These are phyloP conservation scores for Pseudocercospora pini-densiflorae DNA, from an alignment of 2,329 filamentous ascomycete genomes.

Conservation along the genomic window DNA sequence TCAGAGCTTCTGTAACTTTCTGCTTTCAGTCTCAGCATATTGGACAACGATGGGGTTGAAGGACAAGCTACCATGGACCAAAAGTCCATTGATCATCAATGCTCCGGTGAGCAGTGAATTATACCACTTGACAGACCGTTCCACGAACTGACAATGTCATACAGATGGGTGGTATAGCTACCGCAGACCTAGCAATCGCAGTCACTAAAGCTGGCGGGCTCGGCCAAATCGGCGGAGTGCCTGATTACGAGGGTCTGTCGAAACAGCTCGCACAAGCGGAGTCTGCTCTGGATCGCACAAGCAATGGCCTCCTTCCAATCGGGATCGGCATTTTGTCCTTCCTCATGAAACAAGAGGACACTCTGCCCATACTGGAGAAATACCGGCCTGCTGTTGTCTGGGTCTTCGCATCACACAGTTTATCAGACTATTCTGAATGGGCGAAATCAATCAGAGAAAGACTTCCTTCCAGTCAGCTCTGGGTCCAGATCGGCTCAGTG, in stretches of 20 bases:
- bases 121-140: background rate
- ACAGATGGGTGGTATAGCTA: slow-evolving; percentile 53
- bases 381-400: slow-evolving; percentile 66
- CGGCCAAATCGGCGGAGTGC: slow-evolving; percentile 50
- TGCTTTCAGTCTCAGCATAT: background rate
- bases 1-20: background rate
- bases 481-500: slow-evolving; percentile 67
- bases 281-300: slow-evolving; percentile 9
- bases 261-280: slow-evolving; percentile 26
- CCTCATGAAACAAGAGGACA: slow-evolving; percentile 42
- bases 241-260: slow-evolving; percentile 27
- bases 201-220: slow-evolving; percentile 59
- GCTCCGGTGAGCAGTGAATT: slow-evolving; percentile 23
- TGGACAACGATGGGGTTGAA: slow-evolving; percentile 6
- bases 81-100: slow-evolving; percentile 28
- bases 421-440: slow-evolving; percentile 45
- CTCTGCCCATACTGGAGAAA: slow-evolving; percentile 57
- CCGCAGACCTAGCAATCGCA: slow-evolving; percentile 60
- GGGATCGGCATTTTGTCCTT: slow-evolving; percentile 67
- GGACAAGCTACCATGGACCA: slow-evolving; percentile 23
- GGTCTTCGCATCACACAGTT: slow-evolving; percentile 64
- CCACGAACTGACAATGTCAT: background rate
- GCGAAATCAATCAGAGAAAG: slow-evolving; percentile 36
- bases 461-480: slow-evolving; percentile 51
- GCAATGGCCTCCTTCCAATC: slow-evolving; percentile 50